phyloP scores from a whole-genome alignment of 208 protist species.

The Acanthamoeba culbertsoni region DNA sequence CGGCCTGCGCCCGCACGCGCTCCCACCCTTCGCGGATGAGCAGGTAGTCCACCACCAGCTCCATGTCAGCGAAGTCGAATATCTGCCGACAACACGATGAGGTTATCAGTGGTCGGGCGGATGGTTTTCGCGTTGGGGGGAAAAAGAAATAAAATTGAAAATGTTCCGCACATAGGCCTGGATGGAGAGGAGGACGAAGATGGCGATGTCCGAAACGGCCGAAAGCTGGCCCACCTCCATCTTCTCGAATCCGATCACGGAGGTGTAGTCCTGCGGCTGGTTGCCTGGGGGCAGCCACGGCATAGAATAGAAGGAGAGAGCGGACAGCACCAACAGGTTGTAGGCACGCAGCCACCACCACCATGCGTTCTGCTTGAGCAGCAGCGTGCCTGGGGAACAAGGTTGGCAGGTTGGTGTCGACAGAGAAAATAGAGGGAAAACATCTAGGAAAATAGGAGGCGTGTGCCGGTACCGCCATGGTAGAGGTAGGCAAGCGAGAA shows the following conservation, averaged over 20 bases:
- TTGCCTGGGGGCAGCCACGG: neutral
- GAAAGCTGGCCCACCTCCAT: neutral
- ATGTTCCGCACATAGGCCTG: neutral
- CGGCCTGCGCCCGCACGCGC: neutral
- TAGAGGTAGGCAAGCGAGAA: constrained; percentile 33
- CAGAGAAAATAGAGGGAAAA: neutral
- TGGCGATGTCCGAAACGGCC: neutral
- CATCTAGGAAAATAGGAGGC: neutral
- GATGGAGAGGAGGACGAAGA: neutral
- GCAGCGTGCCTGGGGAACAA: neutral
- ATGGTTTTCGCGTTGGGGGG: neutral
- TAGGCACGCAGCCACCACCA: constrained; percentile 33
- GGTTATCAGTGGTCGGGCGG: neutral
- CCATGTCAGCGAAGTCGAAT: constrained; percentile 7
- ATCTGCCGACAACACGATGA: neutral
- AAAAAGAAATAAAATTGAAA: neutral
- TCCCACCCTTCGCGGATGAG: constrained; percentile 31
- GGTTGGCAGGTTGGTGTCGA: too few relatives aligned
- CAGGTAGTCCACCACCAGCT: constrained; percentile 20
- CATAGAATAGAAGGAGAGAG: neutral
- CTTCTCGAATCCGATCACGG: neutral
- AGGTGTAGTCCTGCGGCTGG: neutral
- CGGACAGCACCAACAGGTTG: neutral
- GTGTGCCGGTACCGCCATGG: neutral
- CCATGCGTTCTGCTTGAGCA: constrained; percentile 56